Base-by-base conservation (phyloP, 768 basidiomycete species). In the Krasilnikovozyma curviuscula region DNA sequence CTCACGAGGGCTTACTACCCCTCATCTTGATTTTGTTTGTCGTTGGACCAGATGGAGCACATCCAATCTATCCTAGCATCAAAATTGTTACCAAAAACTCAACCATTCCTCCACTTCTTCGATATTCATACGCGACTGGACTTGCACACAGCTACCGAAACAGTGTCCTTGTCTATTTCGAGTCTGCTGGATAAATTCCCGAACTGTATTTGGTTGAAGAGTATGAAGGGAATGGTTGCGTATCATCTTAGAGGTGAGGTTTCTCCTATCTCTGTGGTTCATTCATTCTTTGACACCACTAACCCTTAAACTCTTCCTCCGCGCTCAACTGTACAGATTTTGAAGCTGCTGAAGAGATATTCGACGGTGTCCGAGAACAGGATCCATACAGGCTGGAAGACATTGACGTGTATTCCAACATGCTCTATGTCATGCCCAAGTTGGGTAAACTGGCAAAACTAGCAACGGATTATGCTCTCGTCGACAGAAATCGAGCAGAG, bases 391-490 rank as follows among this genome's bases (percentile, higher is more conserved):
- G 88, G 23, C 75, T 93, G 49, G 93, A 98, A 55, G 83, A 93
- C 58, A 80, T 97, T 48, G 93, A 97, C 59, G 77, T 93, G 31
- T 88, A 81, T 63, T 91, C 88, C 48, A 93, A 97, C 61, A 93
- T 97, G 60, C 72, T 97, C 34, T 97, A 95, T 64, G 88, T 97
- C 3, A 84, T 83, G 40, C 83, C 88, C 58, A 84, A 83, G 57
- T 74, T 76, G 38, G 68, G 83, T 29, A 89, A 91, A 59, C 68
- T 98, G 35, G 88, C 88, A 18, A 78, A 77, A 61, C 71, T 97
- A 31, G 93, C 91, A 7, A 86, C 88, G 54, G 80, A 89, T 55
- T 91, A 88, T 63, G 72, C 86, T 39, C 73, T 77, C 24, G 67
- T 91, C 28, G 88, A 97, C 57, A 80, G 84, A 64, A 83, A 91